These are phyloP conservation scores for Solanum neorickii DNA, from an alignment of 257 asterid genomes.

Conservation along the genomic window DNA sequence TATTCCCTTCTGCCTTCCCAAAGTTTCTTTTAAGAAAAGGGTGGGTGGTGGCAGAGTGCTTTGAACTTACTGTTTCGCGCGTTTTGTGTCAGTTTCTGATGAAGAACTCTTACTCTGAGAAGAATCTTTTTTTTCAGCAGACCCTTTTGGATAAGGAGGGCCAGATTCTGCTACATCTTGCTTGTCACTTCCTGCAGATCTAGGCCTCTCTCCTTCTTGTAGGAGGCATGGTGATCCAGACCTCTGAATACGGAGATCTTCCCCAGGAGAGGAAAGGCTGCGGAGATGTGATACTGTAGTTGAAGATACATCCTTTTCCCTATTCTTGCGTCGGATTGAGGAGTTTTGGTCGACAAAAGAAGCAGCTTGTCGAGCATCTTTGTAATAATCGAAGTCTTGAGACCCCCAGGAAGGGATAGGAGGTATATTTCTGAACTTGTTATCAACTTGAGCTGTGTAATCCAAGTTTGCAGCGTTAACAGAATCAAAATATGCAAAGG, in stretches of 20 bases:
- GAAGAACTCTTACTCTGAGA: slow-evolving; percentile 38
- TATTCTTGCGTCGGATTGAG: slow-evolving; percentile 35
- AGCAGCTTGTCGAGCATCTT: slow-evolving; percentile 34
- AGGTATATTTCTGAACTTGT: slow-evolving; percentile 25
- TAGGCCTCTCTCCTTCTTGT: slow-evolving; percentile 47
- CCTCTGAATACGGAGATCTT: slow-evolving; percentile 22
- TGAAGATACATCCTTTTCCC: slow-evolving; percentile 46
- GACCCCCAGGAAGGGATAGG: slow-evolving; percentile 61
- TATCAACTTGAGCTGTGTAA: slow-evolving; percentile 41
- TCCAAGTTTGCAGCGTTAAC: not conserved
- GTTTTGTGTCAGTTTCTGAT: slow-evolving; percentile 74
- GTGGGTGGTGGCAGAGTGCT: not conserved
- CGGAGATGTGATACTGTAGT: slow-evolving; percentile 33
- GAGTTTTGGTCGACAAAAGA: slow-evolving; percentile 36
- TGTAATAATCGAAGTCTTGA: slow-evolving; percentile 46
- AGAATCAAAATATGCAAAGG: slow-evolving; percentile 20
- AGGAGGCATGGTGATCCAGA: slow-evolving; percentile 27
- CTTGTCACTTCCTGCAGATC: slow-evolving; percentile 36
- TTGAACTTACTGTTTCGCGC: slow-evolving; percentile 82
- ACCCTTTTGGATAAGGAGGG: slow-evolving; percentile 38
- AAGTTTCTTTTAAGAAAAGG: not conserved
- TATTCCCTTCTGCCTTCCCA: not conserved
- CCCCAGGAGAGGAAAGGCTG: slow-evolving; percentile 45
- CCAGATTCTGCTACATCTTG: slow-evolving; percentile 41
- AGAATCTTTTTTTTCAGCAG: slow-evolving; percentile 47